Conservation (phyloP, 176 grass and related monocot genomes). For the Raddia guianensis region DNA sequence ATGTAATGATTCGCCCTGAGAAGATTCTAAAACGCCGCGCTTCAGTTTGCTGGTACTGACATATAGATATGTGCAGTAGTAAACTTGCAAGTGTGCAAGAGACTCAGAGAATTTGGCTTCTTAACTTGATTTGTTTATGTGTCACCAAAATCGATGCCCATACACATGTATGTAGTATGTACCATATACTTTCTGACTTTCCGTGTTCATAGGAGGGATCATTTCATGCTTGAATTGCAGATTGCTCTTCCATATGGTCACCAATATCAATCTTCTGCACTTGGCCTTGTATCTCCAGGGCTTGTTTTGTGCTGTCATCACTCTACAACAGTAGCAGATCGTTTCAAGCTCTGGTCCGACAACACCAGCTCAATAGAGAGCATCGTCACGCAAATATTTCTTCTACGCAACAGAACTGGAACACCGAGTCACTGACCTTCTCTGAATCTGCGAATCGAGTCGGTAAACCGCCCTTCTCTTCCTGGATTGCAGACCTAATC, state of each 20-base stretch:
- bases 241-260: conserved; percentile 21
- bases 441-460: conserved; percentile 23
- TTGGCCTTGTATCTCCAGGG: neutral
- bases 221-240: conserved; percentile 16
- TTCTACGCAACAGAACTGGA: neutral
- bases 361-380: neutral
- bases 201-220: too few species aligned
- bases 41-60: conserved; percentile 21
- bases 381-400: neutral
- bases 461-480: conserved; percentile 43
- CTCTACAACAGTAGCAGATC: conserved; percentile 25
- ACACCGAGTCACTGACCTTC: conserved; percentile 20
- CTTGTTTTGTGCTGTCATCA: neutral
- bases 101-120: neutral
- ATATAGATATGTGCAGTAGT: conserved; percentile 1
- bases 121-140: neutral
- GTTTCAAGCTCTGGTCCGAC: neutral
- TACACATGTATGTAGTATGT: neutral
- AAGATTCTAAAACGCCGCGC: neutral
- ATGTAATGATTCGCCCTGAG: neutral
- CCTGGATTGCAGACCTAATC: conserved; percentile 44
- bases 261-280: neutral
- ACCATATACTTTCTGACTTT: neutral
- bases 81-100: neutral
- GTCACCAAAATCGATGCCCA: neutral